A percentile compares a stretch with the other conserved stretches of the same genome.
Conservation (phyloP, 768 basidiomycete genomes). For the Ramaria rubella region DNA sequence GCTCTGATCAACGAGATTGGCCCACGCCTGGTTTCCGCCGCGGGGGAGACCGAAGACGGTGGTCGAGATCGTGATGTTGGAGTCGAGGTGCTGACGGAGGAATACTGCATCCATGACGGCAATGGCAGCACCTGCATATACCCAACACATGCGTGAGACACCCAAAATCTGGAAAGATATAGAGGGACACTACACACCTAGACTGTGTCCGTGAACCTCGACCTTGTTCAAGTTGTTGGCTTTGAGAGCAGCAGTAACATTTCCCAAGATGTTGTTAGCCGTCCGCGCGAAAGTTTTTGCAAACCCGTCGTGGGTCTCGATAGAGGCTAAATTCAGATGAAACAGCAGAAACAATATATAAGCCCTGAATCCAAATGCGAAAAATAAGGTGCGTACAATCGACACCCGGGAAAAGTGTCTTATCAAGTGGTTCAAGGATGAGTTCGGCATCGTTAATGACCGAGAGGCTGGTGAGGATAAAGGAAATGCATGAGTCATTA, state of each 20-base stretch:
- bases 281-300: conserved; percentile 34
- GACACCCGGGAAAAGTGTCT: conserved; percentile 7
- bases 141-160: no score
- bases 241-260: conserved; percentile 23
- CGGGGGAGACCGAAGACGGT: conserved; percentile 40
- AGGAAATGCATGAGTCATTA: no score
- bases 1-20: conserved; percentile 37
- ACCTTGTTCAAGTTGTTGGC: conserved; percentile 25
- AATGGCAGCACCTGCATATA: conserved; percentile 42
- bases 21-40: conserved; percentile 39
- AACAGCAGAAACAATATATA: neutral
- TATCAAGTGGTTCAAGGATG: conserved; percentile 9
- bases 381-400: conserved; percentile 5
- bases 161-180: no score
- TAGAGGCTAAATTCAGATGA: neutral
- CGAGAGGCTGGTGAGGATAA: conserved; percentile 8
- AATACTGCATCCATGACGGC: conserved; percentile 40
- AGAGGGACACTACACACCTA: neutral
- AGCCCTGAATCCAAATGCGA: neutral
- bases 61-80: conserved; percentile 28
- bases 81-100: conserved; percentile 31
- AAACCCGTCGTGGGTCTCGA: conserved; percentile 37
- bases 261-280: conserved; percentile 28
- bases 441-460: conserved; percentile 32
- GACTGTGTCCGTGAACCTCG: conserved; percentile 24